Base-by-base conservation (phyloP, 164 flowering plant species). In the Annona squamosa region DNA sequence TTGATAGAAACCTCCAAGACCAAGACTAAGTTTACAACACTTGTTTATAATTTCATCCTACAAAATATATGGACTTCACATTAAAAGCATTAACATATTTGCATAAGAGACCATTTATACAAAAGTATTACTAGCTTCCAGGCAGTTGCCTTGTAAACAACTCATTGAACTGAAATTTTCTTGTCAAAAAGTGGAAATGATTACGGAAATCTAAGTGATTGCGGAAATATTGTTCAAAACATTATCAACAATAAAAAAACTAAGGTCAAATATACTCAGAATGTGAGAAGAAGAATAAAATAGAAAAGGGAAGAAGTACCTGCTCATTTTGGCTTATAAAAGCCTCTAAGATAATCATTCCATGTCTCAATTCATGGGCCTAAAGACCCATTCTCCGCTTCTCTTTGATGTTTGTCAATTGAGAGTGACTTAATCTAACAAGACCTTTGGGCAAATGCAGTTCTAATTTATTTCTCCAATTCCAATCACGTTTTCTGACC, bases 1-100 rank as follows among this genome's bases (percentile, higher is more conserved):
- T 75, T 85, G 88, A 78, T 92, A 92, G 76, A 94, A 94, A n/a
- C 98, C 97, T 63, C 94, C 96, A 59, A 80, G 16, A 7, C 91
- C 90, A 47, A 81, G 3, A 48, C 97, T 97, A 74, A 90, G 86
- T 10, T 80, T 76, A 26, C 86, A 80, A 70, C 98, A 94, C 48
- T 6, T 26, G 59, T 82, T 84, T 0, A 88, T 77, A 70, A 94
- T 84, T 62, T 83, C 78, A 17, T 86, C 84, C 97, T 91, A 65
- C 13, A 67, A 4, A 48, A 48, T 48, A 48, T 4, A 48, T 48
- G 1, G 9, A 7, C 4, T 52, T 52, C 59, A 12, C 59, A 9
- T 10, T 5, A 10, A 52, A 2, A 16, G 59, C 3, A 52, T 9
- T 9, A 52, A 52, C 3, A 52, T 1, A 16, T 4, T 1, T 4